These are phyloP conservation scores for Amaranthus palmeri DNA, from an alignment of 148 eudicot genomes.

Conservation along the genomic window DNA sequence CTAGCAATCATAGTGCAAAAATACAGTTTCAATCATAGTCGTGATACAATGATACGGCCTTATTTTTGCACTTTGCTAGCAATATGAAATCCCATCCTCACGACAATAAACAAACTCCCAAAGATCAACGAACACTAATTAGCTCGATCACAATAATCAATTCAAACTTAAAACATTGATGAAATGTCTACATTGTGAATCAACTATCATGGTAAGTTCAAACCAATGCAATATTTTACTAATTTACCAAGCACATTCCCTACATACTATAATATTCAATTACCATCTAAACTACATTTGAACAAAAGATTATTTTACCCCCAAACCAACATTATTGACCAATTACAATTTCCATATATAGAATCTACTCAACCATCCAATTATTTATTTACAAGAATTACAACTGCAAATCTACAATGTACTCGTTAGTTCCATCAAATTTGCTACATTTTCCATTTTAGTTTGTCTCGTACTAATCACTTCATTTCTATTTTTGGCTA, in stretches of 20 bases:
- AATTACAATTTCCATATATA: not conserved
- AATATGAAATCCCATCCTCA: constrained; percentile 1
- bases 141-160: constrained; percentile 10
- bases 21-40: too few species aligned
- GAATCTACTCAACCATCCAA: too few species aligned
- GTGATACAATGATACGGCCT: too few species aligned
- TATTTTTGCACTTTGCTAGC: not conserved
- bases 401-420: too few species aligned
- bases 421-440: too few species aligned
- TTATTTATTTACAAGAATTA: not conserved
- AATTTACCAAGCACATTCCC: not conserved
- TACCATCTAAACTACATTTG: too few species aligned
- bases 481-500: too few species aligned
- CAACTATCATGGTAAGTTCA: not conserved
- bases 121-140: constrained; percentile 5
- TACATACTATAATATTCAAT: not conserved
- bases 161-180: not conserved
- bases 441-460: too few species aligned
- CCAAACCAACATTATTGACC: not conserved
- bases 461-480: too few species aligned
- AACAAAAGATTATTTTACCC: not conserved
- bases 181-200: not conserved
- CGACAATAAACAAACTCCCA: constrained; percentile 8
- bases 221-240: not conserved
- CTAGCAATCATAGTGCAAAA: too few species aligned